Base-by-base conservation (phyloP, 768 basidiomycete species). In the Lactarius trivialis region DNA sequence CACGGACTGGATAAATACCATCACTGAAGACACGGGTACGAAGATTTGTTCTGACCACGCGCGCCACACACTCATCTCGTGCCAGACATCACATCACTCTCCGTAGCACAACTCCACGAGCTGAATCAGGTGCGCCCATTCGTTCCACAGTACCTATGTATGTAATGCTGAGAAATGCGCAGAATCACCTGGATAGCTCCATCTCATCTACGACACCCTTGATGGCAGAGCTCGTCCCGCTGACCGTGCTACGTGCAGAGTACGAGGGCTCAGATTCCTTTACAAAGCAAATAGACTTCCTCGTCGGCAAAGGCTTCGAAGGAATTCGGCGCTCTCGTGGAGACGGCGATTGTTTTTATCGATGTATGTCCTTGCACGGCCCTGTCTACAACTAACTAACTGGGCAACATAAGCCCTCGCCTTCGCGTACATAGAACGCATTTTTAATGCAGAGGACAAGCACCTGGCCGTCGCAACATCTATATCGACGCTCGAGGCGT, bases 331-430 rank as follows among this genome's bases (percentile, higher is more conserved):
- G 91, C 58, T 83, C 88, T 0, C 81, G 85, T 74, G 93, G 93
- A 75, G 83, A 84, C 68, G 83, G 94, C 0, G 90, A 91, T 71
- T 96, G 94, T 71, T 96, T 95, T 73, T 97, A 95, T 72, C 80
- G 93, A 79, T 87, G 91, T 91, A 75, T 71, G 60, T 41, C 24
- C 28, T 17, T 26, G 5, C 26, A n/a, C 21, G 3, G 12, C 14
- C 6, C 21, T 24, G 2, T 49, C 28, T 39, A 7, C 26, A 12
- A 54, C n/a, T 57, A 67, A 60, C 67, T 55, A 58, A 68, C 64
- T 66, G 61, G 66, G 19, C 61, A 55, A 64, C 19, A 8, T 9
- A 48, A 92, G 93, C 93, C 12, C 78, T 94, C 55, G 90, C 85
- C 7, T 92, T 91, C 67, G 85, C 91, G 7, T 93, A 89, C 70